Base-by-base conservation (phyloP, 805 yeast species). In the Candida tammaniensis region DNA sequence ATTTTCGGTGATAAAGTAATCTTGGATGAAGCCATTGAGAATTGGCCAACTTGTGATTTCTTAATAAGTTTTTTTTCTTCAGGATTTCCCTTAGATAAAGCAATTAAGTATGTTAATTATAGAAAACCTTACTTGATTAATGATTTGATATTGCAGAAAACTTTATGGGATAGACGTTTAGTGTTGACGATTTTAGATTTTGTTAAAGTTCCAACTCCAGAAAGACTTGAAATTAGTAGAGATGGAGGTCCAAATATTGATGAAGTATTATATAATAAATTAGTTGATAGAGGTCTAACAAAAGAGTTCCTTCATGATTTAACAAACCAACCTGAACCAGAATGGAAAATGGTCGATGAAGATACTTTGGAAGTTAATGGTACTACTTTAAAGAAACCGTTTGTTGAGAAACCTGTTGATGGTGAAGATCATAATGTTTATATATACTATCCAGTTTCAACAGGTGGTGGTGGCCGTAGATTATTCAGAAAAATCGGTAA, bases 31-130 rank as follows among this genome's bases (percentile, higher is more conserved):
- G 65, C 69, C 74, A 76, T 93, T 39, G 98, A 93, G 63, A 87
- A 88, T 56, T 93, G 99, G 99, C 99, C 99, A 24, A 87, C 96
- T 23, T 93, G 98, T 65, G 99, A 93, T 57, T 93, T 87, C 52
- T 69, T 93, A 43, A 86, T 93, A 42, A 82, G 91, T 46, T 93
- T 93, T 60, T 93, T 93, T 59, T 85, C 95, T n/a, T 77, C 80
- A 19, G 99, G 99, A 0, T 93, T 93, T 62, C 99, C 99, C 0
- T 68, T 93, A 27, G 95, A 91, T 48, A 93, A 93, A 59, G 99
- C 98, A 3, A 91, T 93, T 39, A 73, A 80, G 15, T 93, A 93
- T 51, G 96, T 80, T 24, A 82, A 87, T 43, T 74, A 89, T 41
- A 74, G 98, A 30, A 86, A 88, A 52, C 99, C 99, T 0, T 91